phyloP scores from a whole-genome alignment of 2,329 filamentous ascomycete genomes.

The Clarireedia sp. region DNA sequence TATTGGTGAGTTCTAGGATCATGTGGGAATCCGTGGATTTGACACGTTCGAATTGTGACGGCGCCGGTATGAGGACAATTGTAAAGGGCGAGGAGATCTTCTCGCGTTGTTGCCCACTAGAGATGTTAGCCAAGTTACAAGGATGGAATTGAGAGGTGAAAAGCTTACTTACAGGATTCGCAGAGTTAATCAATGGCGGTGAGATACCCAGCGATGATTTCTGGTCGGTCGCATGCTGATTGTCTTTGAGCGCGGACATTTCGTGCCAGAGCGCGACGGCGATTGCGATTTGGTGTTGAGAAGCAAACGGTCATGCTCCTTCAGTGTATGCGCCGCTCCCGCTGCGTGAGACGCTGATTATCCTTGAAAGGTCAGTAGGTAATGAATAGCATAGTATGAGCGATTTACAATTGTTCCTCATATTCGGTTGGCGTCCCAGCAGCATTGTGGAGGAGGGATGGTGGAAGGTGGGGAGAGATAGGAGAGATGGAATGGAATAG shows the following conservation, averaged over 20 bases:
- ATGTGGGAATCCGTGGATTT: constrained; percentile 54
- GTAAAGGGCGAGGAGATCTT: constrained; percentile 56
- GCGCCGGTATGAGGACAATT: constrained; percentile 57
- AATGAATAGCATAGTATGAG: no score
- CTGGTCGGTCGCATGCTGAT: no score
- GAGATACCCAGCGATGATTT: constrained; percentile 9
- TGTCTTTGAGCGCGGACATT: neutral
- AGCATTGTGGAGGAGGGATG: no score
- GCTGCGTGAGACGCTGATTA: neutral
- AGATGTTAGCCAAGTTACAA: neutral
- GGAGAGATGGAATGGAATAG: no score
- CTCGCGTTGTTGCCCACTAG: constrained; percentile 57
- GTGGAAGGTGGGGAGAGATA: no score
- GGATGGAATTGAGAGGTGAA: neutral
- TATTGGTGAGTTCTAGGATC: constrained; percentile 64
- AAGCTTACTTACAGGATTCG: constrained; percentile 42
- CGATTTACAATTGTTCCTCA: no score
- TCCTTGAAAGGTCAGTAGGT: no score
- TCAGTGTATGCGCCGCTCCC: neutral
- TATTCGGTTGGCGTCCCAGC: no score
- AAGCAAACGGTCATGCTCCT: neutral
- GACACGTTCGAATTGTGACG: constrained; percentile 64
- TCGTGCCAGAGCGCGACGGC: no score
- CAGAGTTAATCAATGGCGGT: constrained; percentile 61
- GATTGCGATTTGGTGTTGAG: no score